Percentiles rank a stretch among this genome's conserved stretches.
Evolutionary conservation across 768 basidiomycete species (phyloP).

Genomic region (Austroboletus eburneus): DNA sequence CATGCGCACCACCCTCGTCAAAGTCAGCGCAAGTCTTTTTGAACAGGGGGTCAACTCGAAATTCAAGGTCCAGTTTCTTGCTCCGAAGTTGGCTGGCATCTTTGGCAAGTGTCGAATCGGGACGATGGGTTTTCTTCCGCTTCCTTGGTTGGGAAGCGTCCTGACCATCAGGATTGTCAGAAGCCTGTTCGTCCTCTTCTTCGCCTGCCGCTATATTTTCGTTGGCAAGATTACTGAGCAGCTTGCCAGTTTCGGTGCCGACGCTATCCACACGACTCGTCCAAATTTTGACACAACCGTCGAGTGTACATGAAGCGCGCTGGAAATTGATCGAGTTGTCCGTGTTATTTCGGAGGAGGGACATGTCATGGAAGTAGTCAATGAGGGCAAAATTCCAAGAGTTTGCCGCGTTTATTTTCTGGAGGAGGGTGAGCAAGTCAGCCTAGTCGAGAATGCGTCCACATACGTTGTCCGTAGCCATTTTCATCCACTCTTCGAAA

Average conservation of each 20-base stretch:
- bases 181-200: slow-evolving; percentile 56
- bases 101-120: slow-evolving; percentile 87
- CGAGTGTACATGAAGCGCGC: slow-evolving; percentile 94
- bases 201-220: slow-evolving; percentile 57
- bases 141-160: slow-evolving; percentile 53
- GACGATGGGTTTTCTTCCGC: slow-evolving; percentile 64
- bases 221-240: slow-evolving; percentile 81
- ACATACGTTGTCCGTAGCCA: slow-evolving; percentile 94
- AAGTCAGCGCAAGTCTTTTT: slow-evolving; percentile 98
- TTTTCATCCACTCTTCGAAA: slow-evolving; percentile 99
- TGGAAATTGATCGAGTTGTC: slow-evolving; percentile 99
- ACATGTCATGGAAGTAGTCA: slow-evolving; percentile 99
- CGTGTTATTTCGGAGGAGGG: slow-evolving; percentile 83
- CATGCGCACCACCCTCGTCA: slow-evolving; percentile 96
- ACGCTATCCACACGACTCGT: slow-evolving; percentile 96
- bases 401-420: slow-evolving; percentile 99
- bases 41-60: slow-evolving; percentile 94
- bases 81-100: slow-evolving; percentile 72
- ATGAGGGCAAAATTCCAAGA: slow-evolving; percentile 98
- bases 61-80: slow-evolving; percentile 95
- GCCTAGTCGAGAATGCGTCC: neutral
- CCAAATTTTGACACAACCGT: slow-evolving; percentile 99
- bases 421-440: slow-evolving; percentile 12
- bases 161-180: slow-evolving; percentile 60
- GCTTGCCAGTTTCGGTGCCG: slow-evolving; percentile 92